Percentiles rank a stretch among this genome's conserved stretches.
phyloP scores from a whole-genome alignment of 495 filamentous ascomycete genomes.

The Apodospora peruviana region DNA sequence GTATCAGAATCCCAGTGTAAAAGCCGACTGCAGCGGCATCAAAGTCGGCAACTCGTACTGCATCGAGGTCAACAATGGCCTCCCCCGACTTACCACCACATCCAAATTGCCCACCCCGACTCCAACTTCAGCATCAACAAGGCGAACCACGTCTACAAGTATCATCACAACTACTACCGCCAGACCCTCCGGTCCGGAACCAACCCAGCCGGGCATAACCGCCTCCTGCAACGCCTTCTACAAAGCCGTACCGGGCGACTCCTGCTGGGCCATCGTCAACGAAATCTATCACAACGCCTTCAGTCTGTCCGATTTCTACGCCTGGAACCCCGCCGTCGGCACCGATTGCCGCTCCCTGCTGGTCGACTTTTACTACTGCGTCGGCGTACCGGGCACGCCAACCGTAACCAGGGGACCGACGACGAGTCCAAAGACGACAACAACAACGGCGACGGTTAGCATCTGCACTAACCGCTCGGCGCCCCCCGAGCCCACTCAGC shows the following conservation, averaged over 20 bases:
- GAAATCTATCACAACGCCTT: conserved; percentile 7
- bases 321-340: conserved; percentile 39
- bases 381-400: background rate
- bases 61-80: background rate
- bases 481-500: conserved; percentile 6
- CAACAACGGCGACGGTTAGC: conserved; percentile 10
- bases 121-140: background rate
- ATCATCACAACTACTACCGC: too few relatives aligned
- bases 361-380: background rate
- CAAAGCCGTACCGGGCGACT: conserved; percentile 32
- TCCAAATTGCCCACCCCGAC: too few relatives aligned
- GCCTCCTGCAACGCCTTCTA: conserved; percentile 6
- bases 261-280: conserved; percentile 33
- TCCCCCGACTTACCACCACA: background rate
- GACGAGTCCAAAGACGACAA: background rate
- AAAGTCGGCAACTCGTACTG: conserved; percentile 1
- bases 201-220: background rate
- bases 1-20: background rate
- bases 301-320: conserved; percentile 24
- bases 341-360: background rate
- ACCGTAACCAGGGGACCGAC: background rate
- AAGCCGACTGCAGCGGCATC: background rate
- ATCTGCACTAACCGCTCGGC: background rate
- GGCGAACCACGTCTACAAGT: background rate
- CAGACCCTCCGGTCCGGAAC: too few relatives aligned